Evolutionary conservation across 139 green algal species (phyloP).

Genomic region (Yamagishiella unicocca): DNA sequence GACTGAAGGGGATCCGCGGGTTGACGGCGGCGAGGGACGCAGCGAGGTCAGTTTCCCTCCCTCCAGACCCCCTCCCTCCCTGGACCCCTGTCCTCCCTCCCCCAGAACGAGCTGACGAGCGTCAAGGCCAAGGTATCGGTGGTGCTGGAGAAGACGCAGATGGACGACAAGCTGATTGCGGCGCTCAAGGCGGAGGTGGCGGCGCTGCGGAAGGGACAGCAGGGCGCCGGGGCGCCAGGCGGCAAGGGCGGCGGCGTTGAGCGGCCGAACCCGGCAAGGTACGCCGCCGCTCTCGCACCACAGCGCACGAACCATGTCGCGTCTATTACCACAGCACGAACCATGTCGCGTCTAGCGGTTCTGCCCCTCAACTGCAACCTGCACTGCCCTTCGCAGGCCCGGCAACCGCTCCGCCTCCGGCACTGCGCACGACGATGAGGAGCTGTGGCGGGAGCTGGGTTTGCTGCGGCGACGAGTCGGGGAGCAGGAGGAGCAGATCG

Average conservation of each 20-base stretch:
- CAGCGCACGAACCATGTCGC: too few relatives aligned
- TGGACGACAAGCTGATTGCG: constrained; percentile 76
- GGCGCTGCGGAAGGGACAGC: neutral
- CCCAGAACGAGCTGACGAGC: constrained; percentile 50
- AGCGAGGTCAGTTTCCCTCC: too few relatives aligned
- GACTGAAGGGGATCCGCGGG: too few relatives aligned
- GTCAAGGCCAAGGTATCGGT: constrained; percentile 70
- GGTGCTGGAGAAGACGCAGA: constrained; percentile 74
- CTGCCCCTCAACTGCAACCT: too few relatives aligned
- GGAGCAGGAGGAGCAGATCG: constrained; percentile 59
- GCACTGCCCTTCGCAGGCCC: neutral
- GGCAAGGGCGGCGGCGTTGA: neutral
- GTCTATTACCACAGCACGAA: too few relatives aligned
- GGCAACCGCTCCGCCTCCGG: neutral
- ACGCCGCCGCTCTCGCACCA: neutral
- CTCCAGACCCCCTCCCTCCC: too few relatives aligned
- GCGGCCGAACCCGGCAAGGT: neutral
- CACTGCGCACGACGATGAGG: constrained; percentile 37
- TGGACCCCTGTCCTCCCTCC: neutral
- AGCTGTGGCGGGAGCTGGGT: constrained; percentile 56
- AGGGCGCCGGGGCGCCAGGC: neutral
- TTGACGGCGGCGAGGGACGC: too few relatives aligned
- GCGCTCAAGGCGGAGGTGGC: constrained; percentile 61
- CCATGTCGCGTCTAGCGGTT: too few relatives aligned
- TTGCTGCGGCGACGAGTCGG: constrained; percentile 24